Conservation (phyloP, 805 yeast species). For the Starmerella etchellsii region DNA sequence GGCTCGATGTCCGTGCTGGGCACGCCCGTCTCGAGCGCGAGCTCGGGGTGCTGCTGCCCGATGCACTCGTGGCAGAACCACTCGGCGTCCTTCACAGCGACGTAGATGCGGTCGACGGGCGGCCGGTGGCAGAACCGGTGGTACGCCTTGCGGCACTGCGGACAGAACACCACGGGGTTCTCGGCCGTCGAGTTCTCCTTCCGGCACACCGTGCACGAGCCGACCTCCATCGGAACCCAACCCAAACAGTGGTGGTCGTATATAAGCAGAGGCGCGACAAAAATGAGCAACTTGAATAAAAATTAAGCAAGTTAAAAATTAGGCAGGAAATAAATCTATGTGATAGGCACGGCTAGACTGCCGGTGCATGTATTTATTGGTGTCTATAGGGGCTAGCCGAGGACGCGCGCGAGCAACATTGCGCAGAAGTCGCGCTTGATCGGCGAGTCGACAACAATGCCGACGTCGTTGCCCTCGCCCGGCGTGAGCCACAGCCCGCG, state of each 20-base stretch:
- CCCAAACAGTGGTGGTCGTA: too few relatives aligned
- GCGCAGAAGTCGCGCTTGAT: constrained; percentile 12
- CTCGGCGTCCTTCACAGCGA: constrained; percentile 31
- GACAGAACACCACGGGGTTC: constrained; percentile 31
- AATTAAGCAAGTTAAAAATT: too few relatives aligned
- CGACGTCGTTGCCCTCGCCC: constrained; percentile 20
- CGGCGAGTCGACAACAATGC: constrained; percentile 18
- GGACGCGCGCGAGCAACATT: neutral
- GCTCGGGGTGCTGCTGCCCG: constrained; percentile 27
- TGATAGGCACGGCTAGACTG: too few relatives aligned
- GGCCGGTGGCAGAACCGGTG: constrained; percentile 33
- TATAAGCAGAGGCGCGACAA: too few relatives aligned
- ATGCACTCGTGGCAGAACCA: constrained; percentile 32
- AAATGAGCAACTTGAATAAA: too few relatives aligned
- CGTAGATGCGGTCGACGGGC: constrained; percentile 29
- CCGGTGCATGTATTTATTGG: too few relatives aligned
- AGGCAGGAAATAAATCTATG: too few relatives aligned
- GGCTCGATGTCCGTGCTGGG: constrained; percentile 27
- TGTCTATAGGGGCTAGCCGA: too few relatives aligned
- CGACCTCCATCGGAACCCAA: constrained; percentile 24
- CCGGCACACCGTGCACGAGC: constrained; percentile 29
- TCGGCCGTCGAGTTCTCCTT: constrained; percentile 28
- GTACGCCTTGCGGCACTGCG: constrained; percentile 31
- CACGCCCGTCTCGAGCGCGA: constrained; percentile 29
- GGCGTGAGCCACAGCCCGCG: constrained; percentile 21